These are phyloP conservation scores for Fusarium equiseti DNA, from an alignment of 2,329 filamentous ascomycete genomes.

Conservation along the genomic window DNA sequence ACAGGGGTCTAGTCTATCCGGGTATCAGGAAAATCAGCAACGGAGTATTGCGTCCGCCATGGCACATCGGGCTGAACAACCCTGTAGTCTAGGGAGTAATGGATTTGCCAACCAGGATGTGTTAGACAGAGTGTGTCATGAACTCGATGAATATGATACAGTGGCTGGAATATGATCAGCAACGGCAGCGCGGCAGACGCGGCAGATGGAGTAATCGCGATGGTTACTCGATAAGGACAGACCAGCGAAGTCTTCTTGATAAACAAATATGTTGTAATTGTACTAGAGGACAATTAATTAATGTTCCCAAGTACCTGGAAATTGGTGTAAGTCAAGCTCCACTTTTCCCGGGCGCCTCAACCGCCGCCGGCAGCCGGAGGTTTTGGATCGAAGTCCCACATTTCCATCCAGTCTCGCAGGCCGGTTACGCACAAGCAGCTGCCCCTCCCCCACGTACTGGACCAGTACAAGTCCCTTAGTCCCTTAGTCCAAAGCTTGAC, in stretches of 20 bases:
- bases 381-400: not conserved
- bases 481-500: slow-evolving; percentile 18
- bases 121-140: not conserved
- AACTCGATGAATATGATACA: not conserved
- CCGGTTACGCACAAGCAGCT: not conserved
- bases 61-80: not conserved
- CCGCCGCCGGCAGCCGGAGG: slow-evolving; percentile 16
- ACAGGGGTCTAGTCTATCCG: not conserved
- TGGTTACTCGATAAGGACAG: not conserved
- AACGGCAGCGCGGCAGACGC: not conserved
- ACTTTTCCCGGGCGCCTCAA: slow-evolving; percentile 22
- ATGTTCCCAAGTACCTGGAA: not conserved
- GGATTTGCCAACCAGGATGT: not conserved
- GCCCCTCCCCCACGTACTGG: slow-evolving; percentile 32
- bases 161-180: slow-evolving; percentile 2
- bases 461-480: not conserved
- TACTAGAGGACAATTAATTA: not conserved
- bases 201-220: not conserved
- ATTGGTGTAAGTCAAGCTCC: not conserved
- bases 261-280: not conserved
- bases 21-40: not conserved
- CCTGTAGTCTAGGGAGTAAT: not conserved
- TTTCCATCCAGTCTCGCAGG: not conserved
- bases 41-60: not conserved
- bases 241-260: not conserved